Conservation (phyloP, 78 protist species). For the Protostelium mycophagum region DNA sequence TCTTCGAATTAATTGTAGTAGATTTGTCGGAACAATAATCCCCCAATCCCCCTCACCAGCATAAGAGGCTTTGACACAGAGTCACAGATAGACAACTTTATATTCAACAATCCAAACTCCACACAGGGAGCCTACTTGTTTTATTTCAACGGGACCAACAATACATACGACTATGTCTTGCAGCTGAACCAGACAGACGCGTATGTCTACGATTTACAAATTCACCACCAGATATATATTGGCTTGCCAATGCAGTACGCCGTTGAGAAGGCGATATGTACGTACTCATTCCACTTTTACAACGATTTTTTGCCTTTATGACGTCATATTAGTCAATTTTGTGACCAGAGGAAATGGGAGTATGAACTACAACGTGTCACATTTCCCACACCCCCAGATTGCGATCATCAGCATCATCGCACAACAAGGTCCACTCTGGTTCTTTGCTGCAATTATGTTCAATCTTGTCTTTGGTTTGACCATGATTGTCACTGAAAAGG, state of each 20-base stretch:
- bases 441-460: constrained; percentile 45
- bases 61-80: neutral
- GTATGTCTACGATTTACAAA: neutral
- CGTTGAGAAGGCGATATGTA: neutral
- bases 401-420: constrained; percentile 4
- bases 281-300: neutral
- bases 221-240: neutral
- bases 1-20: constrained; percentile 6
- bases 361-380: neutral
- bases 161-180: constrained; percentile 2
- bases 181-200: constrained; percentile 4
- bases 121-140: constrained; percentile 14
- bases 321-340: neutral
- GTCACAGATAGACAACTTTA: neutral
- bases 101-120: neutral
- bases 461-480: constrained; percentile 33
- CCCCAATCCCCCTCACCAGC: constrained; percentile 2
- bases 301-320: neutral
- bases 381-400: constrained; percentile 36
- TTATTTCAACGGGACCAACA: neutral
- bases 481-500: constrained; percentile 30
- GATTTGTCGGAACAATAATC: neutral
- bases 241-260: constrained; percentile 21
- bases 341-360: neutral
- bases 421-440: constrained; percentile 27